Percentiles rank a stretch among this genome's conserved stretches.
These are phyloP conservation scores for Scutellaria galericulata DNA, from an alignment of 257 asterid species.

Conservation along the genomic window DNA sequence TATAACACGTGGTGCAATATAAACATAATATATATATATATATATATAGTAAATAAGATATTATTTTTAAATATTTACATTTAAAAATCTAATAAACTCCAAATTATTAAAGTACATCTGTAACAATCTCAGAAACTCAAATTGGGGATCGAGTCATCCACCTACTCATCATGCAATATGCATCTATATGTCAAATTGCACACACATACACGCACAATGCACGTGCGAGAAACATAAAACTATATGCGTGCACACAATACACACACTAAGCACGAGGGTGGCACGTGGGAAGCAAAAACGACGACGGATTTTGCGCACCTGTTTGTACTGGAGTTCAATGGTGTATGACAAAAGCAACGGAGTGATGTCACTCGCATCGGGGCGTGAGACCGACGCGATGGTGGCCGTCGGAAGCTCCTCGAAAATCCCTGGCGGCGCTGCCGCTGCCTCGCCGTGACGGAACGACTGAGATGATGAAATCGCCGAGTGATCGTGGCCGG, in stretches of 20 bases:
- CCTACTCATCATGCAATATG: conserved; percentile 14
- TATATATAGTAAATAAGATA: too few species aligned
- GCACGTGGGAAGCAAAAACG: conserved; percentile 18
- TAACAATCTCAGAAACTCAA: conserved; percentile 12
- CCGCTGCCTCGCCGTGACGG: conserved; percentile 46
- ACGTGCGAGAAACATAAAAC: background rate
- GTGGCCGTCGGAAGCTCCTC: conserved; percentile 83
- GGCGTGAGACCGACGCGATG: conserved; percentile 70
- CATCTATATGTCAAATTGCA: background rate
- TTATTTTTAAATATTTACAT: too few species aligned
- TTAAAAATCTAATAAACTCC: conserved; percentile 5
- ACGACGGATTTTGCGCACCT: conserved; percentile 46
- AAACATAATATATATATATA: too few species aligned
- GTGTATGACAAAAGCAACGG: conserved; percentile 90
- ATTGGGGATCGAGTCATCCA: conserved; percentile 20
- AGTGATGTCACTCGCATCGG: conserved; percentile 80
- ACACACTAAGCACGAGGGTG: conserved; percentile 27
- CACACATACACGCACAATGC: conserved; percentile 4
- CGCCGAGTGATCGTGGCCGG: conserved; percentile 46
- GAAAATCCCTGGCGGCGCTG: conserved; percentile 52
- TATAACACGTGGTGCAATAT: too few species aligned
- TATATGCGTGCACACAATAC: background rate
- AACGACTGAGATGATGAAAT: conserved; percentile 61
- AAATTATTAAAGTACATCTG: background rate
- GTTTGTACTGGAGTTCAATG: conserved; percentile 81